Evolutionary conservation across 495 filamentous ascomycete genomes (phyloP), one percentile per base, ranked within the genome.

Genomic region (Chaetomidium leptoderma): DNA sequence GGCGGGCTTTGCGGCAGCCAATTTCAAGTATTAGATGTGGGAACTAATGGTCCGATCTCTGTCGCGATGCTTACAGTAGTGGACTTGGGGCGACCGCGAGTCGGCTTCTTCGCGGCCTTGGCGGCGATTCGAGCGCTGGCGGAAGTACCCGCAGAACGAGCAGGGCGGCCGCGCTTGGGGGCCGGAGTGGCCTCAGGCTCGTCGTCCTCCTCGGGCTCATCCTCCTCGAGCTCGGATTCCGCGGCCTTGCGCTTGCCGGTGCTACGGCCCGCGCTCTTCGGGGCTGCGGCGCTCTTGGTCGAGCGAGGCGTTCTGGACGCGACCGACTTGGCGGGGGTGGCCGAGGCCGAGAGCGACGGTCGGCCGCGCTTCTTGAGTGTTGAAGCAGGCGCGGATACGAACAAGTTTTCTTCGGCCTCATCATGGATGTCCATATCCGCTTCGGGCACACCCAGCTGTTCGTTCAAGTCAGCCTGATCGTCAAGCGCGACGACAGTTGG

Each of bases 91-190:
- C 61, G 58, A 21, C 61, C 63, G 17, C 57, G 58, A 24, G 29
- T 50, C 5, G 64, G 51, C 55, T 63, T 63, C 2, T 58, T 67
- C 6, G 65, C 63, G 21, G 61, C 64, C 56, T 63, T 62, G 4
- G 58, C 57, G n/a, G 67, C 59, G 37, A 70, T 63, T 6, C 61
- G 58, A 30, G 65, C 67, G 46, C 63, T 70, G 40, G 63, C 46
- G 19, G 55, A 56, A 21, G 45, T 35, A 24, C 27, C 56, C 29
- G 60, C 53, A 48, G 62, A 50, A n/a, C 61, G 53, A 19, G 40
- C 55, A 7, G 65, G 58, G 11, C 68, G 65, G 33, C 64, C 64
- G 33, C 63, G 60, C 54, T 64, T 68, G 2, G 17, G 24, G 13
- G 51, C 58, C 11, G 61, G 53, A 1, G 55, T 43, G 19, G 51